phyloP scores from a whole-genome alignment of 1,284 basidiomycete species.

The Afroboletus lepidellus region DNA sequence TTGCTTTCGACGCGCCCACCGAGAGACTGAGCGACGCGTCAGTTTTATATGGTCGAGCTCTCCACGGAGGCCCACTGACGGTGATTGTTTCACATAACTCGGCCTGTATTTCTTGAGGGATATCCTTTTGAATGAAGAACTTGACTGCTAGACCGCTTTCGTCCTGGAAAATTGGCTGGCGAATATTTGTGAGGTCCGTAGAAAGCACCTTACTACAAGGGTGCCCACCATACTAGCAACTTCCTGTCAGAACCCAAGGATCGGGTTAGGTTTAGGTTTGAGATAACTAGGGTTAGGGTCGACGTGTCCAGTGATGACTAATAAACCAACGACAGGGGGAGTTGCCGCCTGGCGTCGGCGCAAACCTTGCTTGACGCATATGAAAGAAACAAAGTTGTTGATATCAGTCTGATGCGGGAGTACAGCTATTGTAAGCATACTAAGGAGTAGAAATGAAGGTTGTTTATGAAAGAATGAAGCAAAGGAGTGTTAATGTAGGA shows the following conservation, averaged over 20 bases:
- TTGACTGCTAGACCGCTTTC: conserved; percentile 62
- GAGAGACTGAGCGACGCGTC: conserved; percentile 45
- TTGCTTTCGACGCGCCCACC: conserved; percentile 75
- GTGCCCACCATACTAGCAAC: conserved; percentile 28
- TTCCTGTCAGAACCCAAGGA: conserved; percentile 27
- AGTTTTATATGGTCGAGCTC: conserved; percentile 3
- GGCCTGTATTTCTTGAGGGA: conserved; percentile 63
- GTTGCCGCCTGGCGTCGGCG: too few species aligned
- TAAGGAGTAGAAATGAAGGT: too few species aligned
- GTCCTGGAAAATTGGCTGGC: conserved; percentile 68
- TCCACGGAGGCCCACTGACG: conserved; percentile 35
- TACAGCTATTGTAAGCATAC: too few species aligned
- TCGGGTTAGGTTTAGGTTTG: conserved; percentile 35
- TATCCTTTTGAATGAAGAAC: conserved; percentile 78
- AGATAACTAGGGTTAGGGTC: conserved; percentile 26
- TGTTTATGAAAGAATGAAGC: too few species aligned
- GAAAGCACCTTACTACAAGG: not conserved
- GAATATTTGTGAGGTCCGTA: conserved; percentile 2
- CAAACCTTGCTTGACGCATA: too few species aligned
- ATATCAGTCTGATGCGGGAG: too few species aligned
- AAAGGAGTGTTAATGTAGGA: too few species aligned
- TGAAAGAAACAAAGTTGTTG: too few species aligned
- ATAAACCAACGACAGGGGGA: not conserved
- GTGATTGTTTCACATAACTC: conserved; percentile 68
- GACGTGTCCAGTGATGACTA: conserved; percentile 10